These are phyloP conservation scores for Urostyla sp. DNA, from an alignment of 73 alveolate genomes.

Conservation along the genomic window DNA sequence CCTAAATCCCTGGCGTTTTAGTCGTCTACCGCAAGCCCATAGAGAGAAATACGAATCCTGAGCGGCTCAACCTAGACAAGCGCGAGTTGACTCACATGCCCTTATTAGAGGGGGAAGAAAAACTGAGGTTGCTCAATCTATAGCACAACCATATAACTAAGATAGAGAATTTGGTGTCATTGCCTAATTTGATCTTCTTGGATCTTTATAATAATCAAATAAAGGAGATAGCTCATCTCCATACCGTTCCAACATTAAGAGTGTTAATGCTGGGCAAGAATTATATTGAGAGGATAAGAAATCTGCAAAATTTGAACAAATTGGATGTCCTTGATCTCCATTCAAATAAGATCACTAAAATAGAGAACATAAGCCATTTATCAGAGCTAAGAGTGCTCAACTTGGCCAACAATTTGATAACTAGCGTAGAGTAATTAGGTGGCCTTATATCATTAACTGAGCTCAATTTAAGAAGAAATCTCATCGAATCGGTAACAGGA, in stretches of 20 bases:
- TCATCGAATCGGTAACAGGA: conserved; percentile 79
- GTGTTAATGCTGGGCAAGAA: conserved; percentile 92
- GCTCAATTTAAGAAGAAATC: conserved; percentile 82
- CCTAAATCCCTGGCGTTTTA: conserved; percentile 91
- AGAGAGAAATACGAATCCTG: conserved; percentile 87
- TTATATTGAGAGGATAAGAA: conserved; percentile 83
- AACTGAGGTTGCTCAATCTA: conserved; percentile 79
- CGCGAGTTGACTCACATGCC: conserved; percentile 94
- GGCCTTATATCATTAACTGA: conserved; percentile 83
- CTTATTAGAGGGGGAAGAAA: conserved; percentile 96
- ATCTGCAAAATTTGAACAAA: conserved; percentile 81
- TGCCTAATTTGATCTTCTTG: conserved; percentile 87
- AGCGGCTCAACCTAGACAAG: conserved; percentile 87
- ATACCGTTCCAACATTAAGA: conserved; percentile 88
- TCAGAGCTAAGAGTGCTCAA: conserved; percentile 86
- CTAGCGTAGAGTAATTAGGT: conserved; percentile 82
- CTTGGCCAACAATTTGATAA: conserved; percentile 87
- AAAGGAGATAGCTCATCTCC: conserved; percentile 84
- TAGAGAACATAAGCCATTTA: conserved; percentile 84
- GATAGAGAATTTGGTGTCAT: conserved; percentile 90
- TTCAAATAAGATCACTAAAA: conserved; percentile 85
- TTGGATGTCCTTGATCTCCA: conserved; percentile 96
- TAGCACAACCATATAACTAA: conserved; percentile 88
- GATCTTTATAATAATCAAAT: conserved; percentile 89
- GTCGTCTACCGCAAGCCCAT: conserved; percentile 94